Percentiles rank a stretch among this genome's conserved stretches.
These are phyloP conservation scores for Candida mattraensis DNA, from an alignment of 805 yeast genomes.

Conservation along the genomic window DNA sequence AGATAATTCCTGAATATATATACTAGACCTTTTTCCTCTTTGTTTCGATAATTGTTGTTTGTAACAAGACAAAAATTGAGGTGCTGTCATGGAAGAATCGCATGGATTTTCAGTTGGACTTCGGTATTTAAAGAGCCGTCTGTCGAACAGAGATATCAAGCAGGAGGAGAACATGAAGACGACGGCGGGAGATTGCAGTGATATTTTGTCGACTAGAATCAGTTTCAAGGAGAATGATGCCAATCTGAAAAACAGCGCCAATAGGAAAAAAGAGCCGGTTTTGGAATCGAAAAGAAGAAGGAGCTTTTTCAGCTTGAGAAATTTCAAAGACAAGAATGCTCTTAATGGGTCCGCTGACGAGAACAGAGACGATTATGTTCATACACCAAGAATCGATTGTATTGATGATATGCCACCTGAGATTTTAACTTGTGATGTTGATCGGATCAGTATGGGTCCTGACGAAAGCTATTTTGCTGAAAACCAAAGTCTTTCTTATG, in stretches of 20 bases:
- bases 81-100: slow-evolving; percentile 21
- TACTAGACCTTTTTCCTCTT: too few species aligned
- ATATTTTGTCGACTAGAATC: slow-evolving; percentile 2
- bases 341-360: not conserved
- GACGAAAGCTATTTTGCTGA: slow-evolving; percentile 4
- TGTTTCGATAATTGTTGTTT: too few species aligned
- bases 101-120: slow-evolving; percentile 24
- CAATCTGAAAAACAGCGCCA: slow-evolving; percentile 4
- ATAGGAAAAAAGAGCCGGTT: slow-evolving; percentile 6
- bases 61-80: too few species aligned
- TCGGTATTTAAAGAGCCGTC: slow-evolving; percentile 24
- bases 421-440: slow-evolving; percentile 9
- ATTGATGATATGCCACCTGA: slow-evolving; percentile 8
- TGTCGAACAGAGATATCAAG: slow-evolving; percentile 19
- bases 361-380: not conserved
- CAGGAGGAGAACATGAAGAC: slow-evolving; percentile 6
- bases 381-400: slow-evolving; percentile 17
- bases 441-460: slow-evolving; percentile 5
- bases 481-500: slow-evolving; percentile 2
- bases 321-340: slow-evolving; percentile 13
- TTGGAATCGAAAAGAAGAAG: slow-evolving; percentile 10
- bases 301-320: slow-evolving; percentile 19
- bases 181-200: slow-evolving; percentile 5
- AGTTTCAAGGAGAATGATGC: slow-evolving; percentile 17
- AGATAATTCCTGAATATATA: too few species aligned